Evolutionary conservation across 208 protist genomes (phyloP).

Genomic region (Crithidia bombi): DNA sequence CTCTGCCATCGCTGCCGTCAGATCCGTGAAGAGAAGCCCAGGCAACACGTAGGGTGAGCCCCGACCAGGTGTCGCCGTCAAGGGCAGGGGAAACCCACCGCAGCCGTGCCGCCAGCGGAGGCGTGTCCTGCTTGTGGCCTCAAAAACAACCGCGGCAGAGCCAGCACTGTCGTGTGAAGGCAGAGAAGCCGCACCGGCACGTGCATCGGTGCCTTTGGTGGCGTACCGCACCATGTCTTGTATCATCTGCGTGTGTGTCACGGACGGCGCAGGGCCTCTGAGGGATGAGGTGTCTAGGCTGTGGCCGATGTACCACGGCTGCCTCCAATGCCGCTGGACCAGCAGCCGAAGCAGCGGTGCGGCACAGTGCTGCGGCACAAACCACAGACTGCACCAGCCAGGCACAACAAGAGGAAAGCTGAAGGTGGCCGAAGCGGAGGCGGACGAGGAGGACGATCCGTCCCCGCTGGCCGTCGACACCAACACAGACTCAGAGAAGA

Average conservation of each 20-base stretch:
- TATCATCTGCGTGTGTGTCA: constrained; percentile 23
- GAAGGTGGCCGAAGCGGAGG: not conserved
- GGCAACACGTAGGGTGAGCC: constrained; percentile 39
- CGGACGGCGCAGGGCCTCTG: constrained; percentile 32
- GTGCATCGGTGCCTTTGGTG: not conserved
- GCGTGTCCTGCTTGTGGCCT: not conserved
- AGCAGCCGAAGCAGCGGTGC: constrained; percentile 34
- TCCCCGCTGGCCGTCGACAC: not conserved
- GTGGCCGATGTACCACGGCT: constrained; percentile 33
- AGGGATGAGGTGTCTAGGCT: constrained; percentile 33
- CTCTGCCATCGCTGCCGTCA: constrained; percentile 8
- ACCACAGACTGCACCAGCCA: constrained; percentile 28
- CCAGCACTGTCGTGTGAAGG: not conserved
- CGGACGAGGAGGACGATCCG: not conserved
- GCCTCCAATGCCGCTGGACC: constrained; percentile 15
- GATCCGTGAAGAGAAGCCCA: constrained; percentile 32
- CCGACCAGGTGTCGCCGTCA: constrained; percentile 32
- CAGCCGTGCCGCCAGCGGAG: constrained; percentile 35
- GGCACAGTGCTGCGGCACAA: constrained; percentile 28
- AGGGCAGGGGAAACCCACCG: constrained; percentile 36
- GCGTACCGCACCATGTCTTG: constrained; percentile 20
- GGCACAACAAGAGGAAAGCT: not conserved
- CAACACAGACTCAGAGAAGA: not conserved
- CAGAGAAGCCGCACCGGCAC: not conserved
- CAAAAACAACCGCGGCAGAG: not conserved